Conservation (phyloP, 345 rosid species). For the Sapria himalayana region DNA sequence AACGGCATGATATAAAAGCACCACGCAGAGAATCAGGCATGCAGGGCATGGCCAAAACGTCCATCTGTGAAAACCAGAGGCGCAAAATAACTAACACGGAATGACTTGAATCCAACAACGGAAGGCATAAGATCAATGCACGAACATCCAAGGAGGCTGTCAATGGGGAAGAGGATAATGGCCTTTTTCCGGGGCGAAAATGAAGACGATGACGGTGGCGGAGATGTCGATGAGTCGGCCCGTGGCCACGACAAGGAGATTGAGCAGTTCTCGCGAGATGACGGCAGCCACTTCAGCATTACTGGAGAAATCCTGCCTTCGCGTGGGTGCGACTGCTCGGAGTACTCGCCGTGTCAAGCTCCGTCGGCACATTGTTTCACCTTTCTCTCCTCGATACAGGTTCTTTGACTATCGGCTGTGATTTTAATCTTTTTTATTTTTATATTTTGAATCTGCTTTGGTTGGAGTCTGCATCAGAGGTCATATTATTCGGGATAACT, state of each 20-base stretch:
- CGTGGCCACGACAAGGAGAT: not conserved
- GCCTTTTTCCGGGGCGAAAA: conserved; percentile 3
- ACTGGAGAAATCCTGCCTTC: conserved; percentile 46
- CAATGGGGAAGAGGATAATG: conserved; percentile 2
- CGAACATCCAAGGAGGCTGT: no score
- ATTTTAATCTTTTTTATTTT: not conserved
- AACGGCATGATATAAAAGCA: no score
- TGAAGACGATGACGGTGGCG: not conserved
- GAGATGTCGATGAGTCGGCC: not conserved
- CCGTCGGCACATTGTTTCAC: conserved; percentile 38
- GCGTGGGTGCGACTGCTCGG: conserved; percentile 36
- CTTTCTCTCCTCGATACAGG: conserved; percentile 56
- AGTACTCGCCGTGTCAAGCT: conserved; percentile 19
- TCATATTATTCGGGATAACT: no score
- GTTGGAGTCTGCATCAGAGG: no score
- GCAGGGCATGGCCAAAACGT: no score
- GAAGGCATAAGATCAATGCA: no score
- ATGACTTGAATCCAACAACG: no score
- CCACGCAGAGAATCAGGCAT: no score
- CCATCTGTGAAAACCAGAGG: no score
- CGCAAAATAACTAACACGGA: no score
- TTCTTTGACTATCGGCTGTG: not conserved
- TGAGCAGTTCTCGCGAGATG: conserved; percentile 18
- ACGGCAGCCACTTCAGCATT: conserved; percentile 38
- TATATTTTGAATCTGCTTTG: not conserved